A percentile compares a stretch with the other conserved stretches of the same genome.
These are phyloP conservation scores for Lactuca saligna DNA, from an alignment of 129 eudicot species.

Conservation along the genomic window DNA sequence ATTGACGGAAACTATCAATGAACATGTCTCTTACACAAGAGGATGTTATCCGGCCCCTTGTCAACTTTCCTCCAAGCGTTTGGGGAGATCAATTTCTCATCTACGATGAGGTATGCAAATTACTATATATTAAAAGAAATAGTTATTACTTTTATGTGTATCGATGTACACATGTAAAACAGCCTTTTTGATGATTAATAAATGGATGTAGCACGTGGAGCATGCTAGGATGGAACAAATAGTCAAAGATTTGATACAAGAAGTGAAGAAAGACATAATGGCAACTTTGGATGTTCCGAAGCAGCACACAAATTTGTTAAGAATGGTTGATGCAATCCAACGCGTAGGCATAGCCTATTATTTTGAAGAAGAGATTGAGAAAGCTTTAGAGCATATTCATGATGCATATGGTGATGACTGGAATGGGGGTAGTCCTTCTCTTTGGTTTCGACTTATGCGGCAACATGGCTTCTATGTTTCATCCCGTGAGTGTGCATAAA, in stretches of 20 bases:
- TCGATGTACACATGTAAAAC: not conserved
- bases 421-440: slow-evolving; percentile 24
- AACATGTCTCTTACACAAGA: slow-evolving; percentile 1
- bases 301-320: slow-evolving; percentile 23
- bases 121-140: not conserved
- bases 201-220: slow-evolving; percentile 15
- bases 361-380: slow-evolving; percentile 42
- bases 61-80: slow-evolving; percentile 31
- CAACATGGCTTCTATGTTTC: slow-evolving; percentile 44
- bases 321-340: slow-evolving; percentile 45
- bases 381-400: slow-evolving; percentile 10
- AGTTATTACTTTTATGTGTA: not conserved
- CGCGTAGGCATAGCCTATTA: slow-evolving; percentile 47
- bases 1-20: not conserved
- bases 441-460: slow-evolving; percentile 47
- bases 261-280: slow-evolving; percentile 29
- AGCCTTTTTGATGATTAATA: not conserved
- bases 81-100: slow-evolving; percentile 44
- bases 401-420: slow-evolving; percentile 26
- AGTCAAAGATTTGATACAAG: slow-evolving; percentile 20
- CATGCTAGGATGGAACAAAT: slow-evolving; percentile 1
- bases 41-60: slow-evolving; percentile 23
- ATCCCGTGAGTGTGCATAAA: slow-evolving; percentile 28
- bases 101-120: slow-evolving; percentile 7
- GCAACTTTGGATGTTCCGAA: not conserved